Conservation (phyloP, 192 early-diverging fungal genomes). For the Mortierella claussenii region DNA sequence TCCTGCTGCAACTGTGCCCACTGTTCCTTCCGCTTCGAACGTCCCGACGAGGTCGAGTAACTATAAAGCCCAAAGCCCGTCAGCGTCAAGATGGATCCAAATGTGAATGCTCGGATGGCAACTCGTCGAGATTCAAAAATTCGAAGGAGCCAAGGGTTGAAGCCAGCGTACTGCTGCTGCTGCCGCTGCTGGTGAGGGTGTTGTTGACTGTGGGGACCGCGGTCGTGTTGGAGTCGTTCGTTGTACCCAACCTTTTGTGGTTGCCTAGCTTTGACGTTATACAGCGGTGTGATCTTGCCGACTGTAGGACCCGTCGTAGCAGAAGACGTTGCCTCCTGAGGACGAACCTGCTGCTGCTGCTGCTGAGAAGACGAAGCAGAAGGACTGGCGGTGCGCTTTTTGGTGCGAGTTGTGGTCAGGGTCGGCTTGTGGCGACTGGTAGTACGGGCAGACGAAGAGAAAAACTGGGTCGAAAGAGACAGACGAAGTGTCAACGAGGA, state of each 20-base stretch:
- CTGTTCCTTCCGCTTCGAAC: no score
- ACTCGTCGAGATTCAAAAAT: conserved; percentile 4
- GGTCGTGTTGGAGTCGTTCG: conserved; percentile 8
- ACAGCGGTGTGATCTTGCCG: no score
- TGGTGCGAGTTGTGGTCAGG: conserved; percentile 14
- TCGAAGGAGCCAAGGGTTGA: conserved; percentile 23
- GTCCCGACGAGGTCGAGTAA: not conserved
- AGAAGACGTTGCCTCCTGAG: no score
- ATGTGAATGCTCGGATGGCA: conserved; percentile 16
- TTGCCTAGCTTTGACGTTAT: not conserved
- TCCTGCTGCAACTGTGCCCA: conserved; percentile 15
- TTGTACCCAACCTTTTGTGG: conserved; percentile 7
- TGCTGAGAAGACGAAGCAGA: conserved; percentile 12
- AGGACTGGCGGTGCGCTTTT: no score
- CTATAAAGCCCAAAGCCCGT: conserved; percentile 6
- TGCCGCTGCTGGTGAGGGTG: conserved; percentile 11
- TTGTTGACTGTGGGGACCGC: not conserved
- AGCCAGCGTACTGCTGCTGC: not conserved
- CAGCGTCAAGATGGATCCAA: conserved; percentile 2
- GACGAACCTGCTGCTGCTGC: conserved; percentile 4
- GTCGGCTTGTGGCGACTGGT: conserved; percentile 20
- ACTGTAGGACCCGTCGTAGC: no score
- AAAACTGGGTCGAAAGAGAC: not conserved
- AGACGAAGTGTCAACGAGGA: not conserved
- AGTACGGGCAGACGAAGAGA: conserved; percentile 13